Evolutionary conservation across 1,284 basidiomycete species (phyloP), one percentile per base, ranked within the genome.

Genomic region (Trametes pubescens): DNA sequence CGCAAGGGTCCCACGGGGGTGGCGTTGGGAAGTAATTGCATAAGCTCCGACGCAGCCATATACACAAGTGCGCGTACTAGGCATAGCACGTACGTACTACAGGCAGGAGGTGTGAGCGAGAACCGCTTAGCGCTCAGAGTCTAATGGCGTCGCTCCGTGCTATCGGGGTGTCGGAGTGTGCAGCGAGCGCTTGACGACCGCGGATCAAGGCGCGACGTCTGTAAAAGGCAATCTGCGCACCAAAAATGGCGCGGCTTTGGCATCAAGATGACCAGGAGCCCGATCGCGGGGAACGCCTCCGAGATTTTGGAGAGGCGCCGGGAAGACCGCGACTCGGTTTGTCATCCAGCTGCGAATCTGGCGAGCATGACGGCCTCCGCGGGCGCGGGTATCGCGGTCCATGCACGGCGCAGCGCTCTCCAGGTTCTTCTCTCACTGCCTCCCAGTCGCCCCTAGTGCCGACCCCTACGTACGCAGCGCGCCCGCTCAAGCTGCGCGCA

Each of bases 201-300:
- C 58, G 58, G 58, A 59, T 59, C 51, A 59, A 46, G 51, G 11
- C 11, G 4, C n/a, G 18, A 29, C 34, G 35, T 21, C 52, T 49
- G 7, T 7, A 61, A 55, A 61, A 55, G 52, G 59, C 59, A 61
- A 55, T 38, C n/a, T 21, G 13, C 32, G 9, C 29, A 35, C 53
- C 53, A 51, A 10, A 48, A 56, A 56, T 37, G 54, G 60, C 13
- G 26, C 3, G 38, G 40, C 49, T 56, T 46, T 48, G 51, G 34
- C 26, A 48, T 38, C 52, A 29, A 46, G 51, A 61, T 49, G 47
- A 44, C 57, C 13, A 9, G 43, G 34, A 8, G 38, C 34, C n/a
- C 44, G 58, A 60, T 59, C 58, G 43, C n/a, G 51, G 58, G 44
- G 58, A 16, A 34, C 24, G n/a, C 4, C 8, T 51, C 29, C 49